Evolutionary conservation across 1,139 yeast genomes (phyloP).

Genomic region (Debaryomyces subglobosus): DNA sequence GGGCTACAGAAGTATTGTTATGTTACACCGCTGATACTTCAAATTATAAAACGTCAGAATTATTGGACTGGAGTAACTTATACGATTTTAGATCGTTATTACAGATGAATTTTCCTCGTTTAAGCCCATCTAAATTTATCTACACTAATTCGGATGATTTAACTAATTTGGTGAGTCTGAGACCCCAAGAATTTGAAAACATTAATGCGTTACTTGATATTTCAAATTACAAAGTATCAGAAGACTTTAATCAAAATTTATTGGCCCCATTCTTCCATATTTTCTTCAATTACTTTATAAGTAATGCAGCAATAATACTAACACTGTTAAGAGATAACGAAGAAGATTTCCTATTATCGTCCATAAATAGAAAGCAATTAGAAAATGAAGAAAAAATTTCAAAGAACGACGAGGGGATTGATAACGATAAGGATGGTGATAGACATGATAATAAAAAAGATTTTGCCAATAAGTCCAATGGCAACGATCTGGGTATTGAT

Average conservation of each 20-base stretch:
- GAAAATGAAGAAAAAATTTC: slow-evolving; percentile 16
- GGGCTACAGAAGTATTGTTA: slow-evolving; percentile 81
- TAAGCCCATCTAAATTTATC: slow-evolving; percentile 44
- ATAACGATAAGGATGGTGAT: slow-evolving; percentile 12
- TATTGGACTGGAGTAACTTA: slow-evolving; percentile 44
- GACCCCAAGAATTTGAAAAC: slow-evolving; percentile 27
- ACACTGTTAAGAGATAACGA: slow-evolving; percentile 83
- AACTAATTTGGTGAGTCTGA: slow-evolving; percentile 21
- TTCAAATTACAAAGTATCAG: slow-evolving; percentile 23
- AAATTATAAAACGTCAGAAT: slow-evolving; percentile 29
- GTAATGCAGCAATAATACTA: slow-evolving; percentile 76
- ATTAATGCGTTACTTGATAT: slow-evolving; percentile 26
- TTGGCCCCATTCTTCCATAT: slow-evolving; percentile 50
- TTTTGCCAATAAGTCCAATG: not conserved
- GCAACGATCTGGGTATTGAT: slow-evolving; percentile 27
- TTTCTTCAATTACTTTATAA: slow-evolving; percentile 63
- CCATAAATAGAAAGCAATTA: slow-evolving; percentile 36
- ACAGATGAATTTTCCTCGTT: slow-evolving; percentile 65
- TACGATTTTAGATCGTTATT: slow-evolving; percentile 71
- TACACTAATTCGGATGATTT: slow-evolving; percentile 34
- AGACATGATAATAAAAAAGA: slow-evolving; percentile 8
- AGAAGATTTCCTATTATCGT: slow-evolving; percentile 74
- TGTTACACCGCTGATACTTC: slow-evolving; percentile 72
- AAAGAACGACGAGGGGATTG: slow-evolving; percentile 3
- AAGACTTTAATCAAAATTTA: slow-evolving; percentile 31